These are phyloP conservation scores for Jatropha podagrica DNA, from an alignment of 441 rosid species.

Conservation along the genomic window DNA sequence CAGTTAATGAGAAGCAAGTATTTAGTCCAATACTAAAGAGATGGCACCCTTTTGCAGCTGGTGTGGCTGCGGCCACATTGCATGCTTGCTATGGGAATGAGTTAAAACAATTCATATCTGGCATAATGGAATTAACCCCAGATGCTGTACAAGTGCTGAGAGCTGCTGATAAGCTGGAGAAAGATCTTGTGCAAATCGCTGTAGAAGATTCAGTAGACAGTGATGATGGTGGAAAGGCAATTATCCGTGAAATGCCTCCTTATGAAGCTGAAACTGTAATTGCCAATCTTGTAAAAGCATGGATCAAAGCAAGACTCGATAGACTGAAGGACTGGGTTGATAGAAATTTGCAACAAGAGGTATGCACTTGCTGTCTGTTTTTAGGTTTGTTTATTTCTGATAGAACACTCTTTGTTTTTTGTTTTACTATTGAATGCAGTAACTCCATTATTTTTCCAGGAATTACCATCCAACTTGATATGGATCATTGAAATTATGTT, in stretches of 20 bases:
- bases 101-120: conserved; percentile 79
- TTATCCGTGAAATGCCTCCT: conserved; percentile 98
- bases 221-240: conserved; percentile 98
- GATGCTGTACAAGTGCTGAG: conserved; percentile 89
- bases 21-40: conserved; percentile 91
- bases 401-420: neutral
- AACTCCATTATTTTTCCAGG: neutral
- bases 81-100: conserved; percentile 96
- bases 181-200: conserved; percentile 97
- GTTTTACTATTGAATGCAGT: neutral
- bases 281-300: conserved; percentile 79
- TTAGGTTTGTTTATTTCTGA: conserved; percentile 2
- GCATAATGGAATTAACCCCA: conserved; percentile 79
- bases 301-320: conserved; percentile 82
- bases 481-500: neutral
- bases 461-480: neutral
- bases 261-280: conserved; percentile 88
- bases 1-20: conserved; percentile 71
- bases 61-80: conserved; percentile 96
- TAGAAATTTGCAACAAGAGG: conserved; percentile 92
- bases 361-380: conserved; percentile 25
- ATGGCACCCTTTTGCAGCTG: conserved; percentile 99
- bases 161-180: conserved; percentile 96
- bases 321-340: conserved; percentile 90
- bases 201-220: conserved; percentile 98